phyloP scores from a whole-genome alignment of 495 filamentous ascomycete genomes.

The Thozetella sp. region DNA sequence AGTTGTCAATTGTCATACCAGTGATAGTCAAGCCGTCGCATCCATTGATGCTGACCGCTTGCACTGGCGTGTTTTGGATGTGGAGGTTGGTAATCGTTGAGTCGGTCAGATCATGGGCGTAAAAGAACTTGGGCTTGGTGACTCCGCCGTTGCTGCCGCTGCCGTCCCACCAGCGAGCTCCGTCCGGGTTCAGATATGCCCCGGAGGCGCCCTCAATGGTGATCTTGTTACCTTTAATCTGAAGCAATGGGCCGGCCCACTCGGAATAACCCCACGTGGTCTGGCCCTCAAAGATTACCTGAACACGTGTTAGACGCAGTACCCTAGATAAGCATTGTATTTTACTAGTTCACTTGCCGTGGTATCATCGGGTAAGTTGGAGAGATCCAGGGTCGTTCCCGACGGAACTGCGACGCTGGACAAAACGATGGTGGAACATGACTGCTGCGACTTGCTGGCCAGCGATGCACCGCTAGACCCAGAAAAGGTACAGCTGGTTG shows the following conservation, averaged over 20 bases:
- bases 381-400: conserved; percentile 6
- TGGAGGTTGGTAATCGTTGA: conserved; percentile 41
- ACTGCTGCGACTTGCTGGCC: too few species aligned
- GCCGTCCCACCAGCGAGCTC: conserved; percentile 54
- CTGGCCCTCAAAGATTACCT: conserved; percentile 47
- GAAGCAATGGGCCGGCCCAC: conserved; percentile 50
- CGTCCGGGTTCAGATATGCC: conserved; percentile 43
- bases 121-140: conserved; percentile 59
- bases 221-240: conserved; percentile 47
- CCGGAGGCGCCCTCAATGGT: conserved; percentile 44
- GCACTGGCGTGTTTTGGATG: conserved; percentile 62
- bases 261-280: conserved; percentile 51
- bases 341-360: too few species aligned
- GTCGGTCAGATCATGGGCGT: conserved; percentile 36
- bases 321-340: too few species aligned
- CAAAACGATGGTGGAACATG: conserved; percentile 8
- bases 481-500: too few species aligned
- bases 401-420: conserved; percentile 5
- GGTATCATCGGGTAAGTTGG: background rate
- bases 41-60: conserved; percentile 59
- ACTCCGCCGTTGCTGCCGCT: conserved; percentile 51
- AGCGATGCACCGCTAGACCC: too few species aligned
- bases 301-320: too few species aligned
- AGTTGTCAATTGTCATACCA: conserved; percentile 62
- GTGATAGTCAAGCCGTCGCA: conserved; percentile 46